A percentile compares a stretch with the other conserved stretches of the same genome.
Evolutionary conservation across 177 flowering plant genomes (phyloP).

Genomic region (Vitis hybrid): DNA sequence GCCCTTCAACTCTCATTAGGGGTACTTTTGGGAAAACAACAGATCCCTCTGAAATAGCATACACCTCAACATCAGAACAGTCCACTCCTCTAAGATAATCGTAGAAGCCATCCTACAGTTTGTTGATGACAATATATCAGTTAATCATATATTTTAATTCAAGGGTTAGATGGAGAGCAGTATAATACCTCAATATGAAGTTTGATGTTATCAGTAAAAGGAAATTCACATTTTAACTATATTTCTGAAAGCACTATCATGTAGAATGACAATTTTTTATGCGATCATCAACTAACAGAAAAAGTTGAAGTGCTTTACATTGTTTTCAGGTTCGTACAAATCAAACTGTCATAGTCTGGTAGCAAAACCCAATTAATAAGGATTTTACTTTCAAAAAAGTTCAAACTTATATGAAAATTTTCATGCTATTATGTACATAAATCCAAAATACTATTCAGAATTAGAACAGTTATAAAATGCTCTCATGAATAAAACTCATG

Average conservation of each 20-base stretch:
- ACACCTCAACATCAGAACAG: constrained; percentile 92
- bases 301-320: too few species aligned
- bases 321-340: too few species aligned
- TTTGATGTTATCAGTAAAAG: too few species aligned
- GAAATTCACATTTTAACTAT: too few species aligned
- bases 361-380: not conserved
- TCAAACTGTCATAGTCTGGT: not conserved
- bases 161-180: not conserved
- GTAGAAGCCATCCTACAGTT: constrained; percentile 73
- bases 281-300: too few species aligned
- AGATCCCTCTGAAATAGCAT: constrained; percentile 84
- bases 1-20: constrained; percentile 91
- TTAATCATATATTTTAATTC: not conserved
- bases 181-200: not conserved
- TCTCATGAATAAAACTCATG: too few species aligned
- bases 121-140: constrained; percentile 9
- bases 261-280: too few species aligned
- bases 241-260: too few species aligned
- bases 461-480: too few species aligned
- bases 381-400: not conserved
- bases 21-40: constrained; percentile 97
- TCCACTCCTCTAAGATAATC: constrained; percentile 82
- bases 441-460: too few species aligned
- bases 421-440: too few species aligned
- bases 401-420: not conserved